Base-by-base conservation (phyloP, 352 stramenopile genomes). In the Peronospora destructor region DNA sequence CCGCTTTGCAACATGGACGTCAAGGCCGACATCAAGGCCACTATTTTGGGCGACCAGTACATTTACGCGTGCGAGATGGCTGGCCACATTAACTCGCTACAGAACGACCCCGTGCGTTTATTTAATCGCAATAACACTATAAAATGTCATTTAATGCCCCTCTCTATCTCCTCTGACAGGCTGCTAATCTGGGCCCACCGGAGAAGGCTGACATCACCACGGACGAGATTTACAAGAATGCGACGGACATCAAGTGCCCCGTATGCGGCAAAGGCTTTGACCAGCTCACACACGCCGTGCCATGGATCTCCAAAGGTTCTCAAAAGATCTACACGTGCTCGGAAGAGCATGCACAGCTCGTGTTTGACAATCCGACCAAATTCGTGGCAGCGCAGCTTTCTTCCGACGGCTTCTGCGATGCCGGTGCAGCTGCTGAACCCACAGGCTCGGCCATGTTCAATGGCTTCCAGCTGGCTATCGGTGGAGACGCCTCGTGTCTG, bases 11-110 rank as follows among this genome's bases (percentile, higher is more conserved):
- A 76, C 45, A 79, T 80, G 68, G 71, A 83, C 54, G 63, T 78
- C 6, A 77, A 75, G 42, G 33, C 37, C 40, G 29, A 66, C 40
- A 81, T 85, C 50, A 84, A 87, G 45, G 74, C 74, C 52, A 62
- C 70, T 35, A 78, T 92, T 26, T 56, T 82, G 25, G 78, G 80
- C 47, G 71, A 80, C 54, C 81, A 92, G 62, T 63, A 64, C 48
- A 54, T 92, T 16, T 92, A 85, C 65, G 78, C 81, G 16, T 92
- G 81, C 45, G 81, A 88, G 55, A 92, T 92, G 81, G 81, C 80
- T 0, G 76, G 76, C 25, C 76, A 85, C 65, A 73, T 92, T 36
- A 76, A 92, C 57, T 66, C 71, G 44, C 71, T 92, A 53, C 70
- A 82, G 60, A 84, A 87, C 60, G 61, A 88, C 45, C 78, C 81